Evolutionary conservation across 345 rosid genomes (phyloP).

Genomic region (Salix exigua): DNA sequence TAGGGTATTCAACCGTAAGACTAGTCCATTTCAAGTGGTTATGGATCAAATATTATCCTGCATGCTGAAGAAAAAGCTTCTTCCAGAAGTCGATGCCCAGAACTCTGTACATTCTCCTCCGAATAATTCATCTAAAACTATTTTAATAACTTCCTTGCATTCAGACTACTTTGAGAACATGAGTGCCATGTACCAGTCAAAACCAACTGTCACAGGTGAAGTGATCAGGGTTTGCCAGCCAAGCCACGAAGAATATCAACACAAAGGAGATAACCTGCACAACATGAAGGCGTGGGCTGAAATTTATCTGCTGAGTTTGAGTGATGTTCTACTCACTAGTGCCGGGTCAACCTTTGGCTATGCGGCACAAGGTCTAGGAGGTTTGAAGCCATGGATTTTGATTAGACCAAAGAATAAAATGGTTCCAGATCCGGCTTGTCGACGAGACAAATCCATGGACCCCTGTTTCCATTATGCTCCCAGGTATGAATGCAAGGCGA

Average conservation of each 20-base stretch:
- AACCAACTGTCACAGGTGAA: slow-evolving; percentile 7
- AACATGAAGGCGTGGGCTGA: slow-evolving; percentile 22
- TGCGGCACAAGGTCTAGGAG: slow-evolving; percentile 16
- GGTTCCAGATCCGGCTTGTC: background rate
- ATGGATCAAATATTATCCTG: slow-evolving; percentile 11
- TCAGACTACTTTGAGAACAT: slow-evolving; percentile 10
- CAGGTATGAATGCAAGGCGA: slow-evolving; percentile 4
- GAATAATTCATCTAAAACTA: background rate
- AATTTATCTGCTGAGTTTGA: slow-evolving; percentile 11
- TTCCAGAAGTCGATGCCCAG: slow-evolving; percentile 6
- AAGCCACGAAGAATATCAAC: slow-evolving; percentile 18
- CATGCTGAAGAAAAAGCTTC: background rate
- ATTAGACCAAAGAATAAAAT: background rate
- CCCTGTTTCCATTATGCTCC: slow-evolving; percentile 11
- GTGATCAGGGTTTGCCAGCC: slow-evolving; percentile 15
- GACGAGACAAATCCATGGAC: slow-evolving; percentile 7
- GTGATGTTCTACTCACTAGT: slow-evolving; percentile 18
- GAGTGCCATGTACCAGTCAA: background rate
- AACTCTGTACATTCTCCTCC: background rate
- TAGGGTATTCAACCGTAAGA: slow-evolving; percentile 2
- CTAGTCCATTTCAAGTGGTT: background rate
- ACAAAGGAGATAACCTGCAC: slow-evolving; percentile 5
- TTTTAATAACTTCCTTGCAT: slow-evolving; percentile 5
- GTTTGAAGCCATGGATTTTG: slow-evolving; percentile 19
- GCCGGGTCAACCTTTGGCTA: slow-evolving; percentile 18